Evolutionary conservation across 1,284 basidiomycete species (phyloP).

Genomic region (Moesziomyces aphidis): DNA sequence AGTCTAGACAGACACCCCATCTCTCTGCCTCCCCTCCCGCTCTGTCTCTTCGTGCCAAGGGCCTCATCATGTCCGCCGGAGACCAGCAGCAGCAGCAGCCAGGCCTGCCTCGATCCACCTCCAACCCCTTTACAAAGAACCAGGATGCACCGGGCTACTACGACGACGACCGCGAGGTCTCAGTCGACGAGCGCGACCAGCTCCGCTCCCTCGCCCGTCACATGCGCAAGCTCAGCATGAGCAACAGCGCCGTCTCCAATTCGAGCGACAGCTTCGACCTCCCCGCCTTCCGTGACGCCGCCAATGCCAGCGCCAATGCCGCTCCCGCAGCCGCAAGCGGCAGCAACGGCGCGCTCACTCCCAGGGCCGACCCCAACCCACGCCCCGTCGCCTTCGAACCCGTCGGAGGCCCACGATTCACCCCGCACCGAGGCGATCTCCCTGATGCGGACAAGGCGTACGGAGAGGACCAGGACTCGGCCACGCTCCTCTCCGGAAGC

Average conservation of each 20-base stretch:
- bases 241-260: constrained; percentile 31
- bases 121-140: constrained; percentile 52
- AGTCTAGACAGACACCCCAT: no score
- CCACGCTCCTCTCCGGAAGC: constrained; percentile 29
- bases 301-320: constrained; percentile 11
- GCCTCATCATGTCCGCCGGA: not conserved
- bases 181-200: constrained; percentile 29
- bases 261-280: constrained; percentile 26
- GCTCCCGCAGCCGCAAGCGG: constrained; percentile 13
- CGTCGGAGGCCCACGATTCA: constrained; percentile 27
- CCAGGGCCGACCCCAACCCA: constrained; percentile 24
- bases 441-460: constrained; percentile 31
- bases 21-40: not conserved
- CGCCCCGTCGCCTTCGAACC: constrained; percentile 14
- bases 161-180: constrained; percentile 14
- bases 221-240: constrained; percentile 51
- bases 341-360: constrained; percentile 35
- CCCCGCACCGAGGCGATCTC: constrained; percentile 31
- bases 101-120: constrained; percentile 15
- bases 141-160: constrained; percentile 47
- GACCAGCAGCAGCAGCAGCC: constrained; percentile 3
- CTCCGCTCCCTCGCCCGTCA: constrained; percentile 40
- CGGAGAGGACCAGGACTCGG: constrained; percentile 46
- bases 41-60: not conserved
- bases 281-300: constrained; percentile 8